These are phyloP conservation scores for Actinomucor elegans DNA, from an alignment of 371 early-diverging fungal genomes.

Conservation along the genomic window DNA sequence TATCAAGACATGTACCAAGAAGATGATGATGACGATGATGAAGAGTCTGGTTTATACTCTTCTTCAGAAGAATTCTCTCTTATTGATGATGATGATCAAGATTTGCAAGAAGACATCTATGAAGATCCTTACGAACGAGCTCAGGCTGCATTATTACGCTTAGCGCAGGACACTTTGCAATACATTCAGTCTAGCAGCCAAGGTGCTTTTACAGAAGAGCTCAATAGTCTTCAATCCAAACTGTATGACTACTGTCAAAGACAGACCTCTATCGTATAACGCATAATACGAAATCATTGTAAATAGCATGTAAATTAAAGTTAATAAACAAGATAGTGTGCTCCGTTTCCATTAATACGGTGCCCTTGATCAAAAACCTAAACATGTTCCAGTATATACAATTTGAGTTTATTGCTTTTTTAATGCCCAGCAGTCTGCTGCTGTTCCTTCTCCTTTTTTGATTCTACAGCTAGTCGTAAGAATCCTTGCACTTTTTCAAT, in stretches of 20 bases:
- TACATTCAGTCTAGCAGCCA: conserved; percentile 9
- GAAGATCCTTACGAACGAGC: not conserved
- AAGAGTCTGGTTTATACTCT: conserved; percentile 4
- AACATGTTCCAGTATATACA: too few relatives aligned
- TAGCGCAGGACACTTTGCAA: conserved; percentile 18
- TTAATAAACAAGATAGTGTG: too few relatives aligned
- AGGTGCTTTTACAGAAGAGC: conserved; percentile 7
- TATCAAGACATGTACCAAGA: conserved; percentile 6
- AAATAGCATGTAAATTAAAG: too few relatives aligned
- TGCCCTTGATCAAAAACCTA: too few relatives aligned
- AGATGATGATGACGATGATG: conserved; percentile 8
- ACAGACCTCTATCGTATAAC: too few relatives aligned
- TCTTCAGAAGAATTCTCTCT: conserved; percentile 8
- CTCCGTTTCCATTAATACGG: too few relatives aligned
- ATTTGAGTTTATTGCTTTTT: not conserved
- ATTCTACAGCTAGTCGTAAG: conserved; percentile 52
- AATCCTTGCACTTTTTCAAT: conserved; percentile 57
- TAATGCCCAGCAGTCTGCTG: conserved; percentile 33
- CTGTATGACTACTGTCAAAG: not conserved
- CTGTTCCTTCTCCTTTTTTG: conserved; percentile 59
- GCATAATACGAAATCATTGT: too few relatives aligned
- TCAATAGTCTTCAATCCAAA: conserved; percentile 4
- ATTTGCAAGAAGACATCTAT: not conserved
- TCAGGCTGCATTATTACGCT: conserved; percentile 1
- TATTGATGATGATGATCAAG: conserved; percentile 3